These are phyloP conservation scores for Coprinellus aureogranulatus DNA, from an alignment of 768 basidiomycete genomes.

Conservation along the genomic window DNA sequence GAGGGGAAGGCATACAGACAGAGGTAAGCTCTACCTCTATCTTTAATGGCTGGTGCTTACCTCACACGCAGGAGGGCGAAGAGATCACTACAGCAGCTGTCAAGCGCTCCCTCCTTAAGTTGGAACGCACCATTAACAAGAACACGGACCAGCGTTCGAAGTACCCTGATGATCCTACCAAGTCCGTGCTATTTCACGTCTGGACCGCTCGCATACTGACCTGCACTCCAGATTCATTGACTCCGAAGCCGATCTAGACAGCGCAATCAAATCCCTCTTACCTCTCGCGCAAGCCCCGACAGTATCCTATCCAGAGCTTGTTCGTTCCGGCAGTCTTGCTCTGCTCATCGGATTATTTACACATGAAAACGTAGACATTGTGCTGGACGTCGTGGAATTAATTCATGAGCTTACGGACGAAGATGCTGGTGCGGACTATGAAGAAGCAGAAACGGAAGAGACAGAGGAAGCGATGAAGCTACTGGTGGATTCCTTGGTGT, in stretches of 20 bases:
- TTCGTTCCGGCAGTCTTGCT: constrained; percentile 67
- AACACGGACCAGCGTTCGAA: constrained; percentile 98
- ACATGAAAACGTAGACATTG: constrained; percentile 96
- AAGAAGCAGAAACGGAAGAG: constrained; percentile 56
- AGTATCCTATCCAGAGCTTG: constrained; percentile 86
- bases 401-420: constrained; percentile 95
- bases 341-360: constrained; percentile 82
- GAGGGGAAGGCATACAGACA: constrained; percentile 58
- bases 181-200: constrained; percentile 43
- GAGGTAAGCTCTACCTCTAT: constrained; percentile 51
- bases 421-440: constrained; percentile 79
- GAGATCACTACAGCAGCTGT: constrained; percentile 68
- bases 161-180: constrained; percentile 87
- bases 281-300: constrained; percentile 82
- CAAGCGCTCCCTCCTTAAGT: constrained; percentile 68
- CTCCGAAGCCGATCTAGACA: constrained; percentile 93
- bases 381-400: constrained; percentile 91
- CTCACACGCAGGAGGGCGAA: constrained; percentile 58
- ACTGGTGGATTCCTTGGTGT: constrained; percentile 73
- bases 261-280: constrained; percentile 81
- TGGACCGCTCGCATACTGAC: background rate
- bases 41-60: background rate
- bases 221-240: constrained; percentile 81
- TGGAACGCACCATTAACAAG: constrained; percentile 89
- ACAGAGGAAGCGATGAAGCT: constrained; percentile 68